Percentiles rank a stretch among this genome's conserved stretches.
phyloP scores from a whole-genome alignment of 164 flowering plant genomes.

The Akebia trifoliata region DNA sequence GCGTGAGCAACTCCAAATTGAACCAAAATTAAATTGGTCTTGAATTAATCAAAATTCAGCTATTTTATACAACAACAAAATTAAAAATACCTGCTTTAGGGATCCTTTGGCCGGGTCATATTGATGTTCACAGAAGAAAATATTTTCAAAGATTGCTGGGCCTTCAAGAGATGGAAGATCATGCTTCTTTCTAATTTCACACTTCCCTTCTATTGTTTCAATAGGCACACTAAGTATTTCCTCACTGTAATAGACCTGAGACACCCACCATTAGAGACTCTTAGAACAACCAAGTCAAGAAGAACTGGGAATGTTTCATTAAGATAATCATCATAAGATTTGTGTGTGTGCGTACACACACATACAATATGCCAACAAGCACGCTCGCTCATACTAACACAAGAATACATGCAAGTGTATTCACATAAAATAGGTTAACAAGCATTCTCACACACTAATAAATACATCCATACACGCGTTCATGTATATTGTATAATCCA shows the following conservation, averaged over 20 bases:
- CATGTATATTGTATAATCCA: neutral
- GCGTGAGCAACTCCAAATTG: too few relatives aligned
- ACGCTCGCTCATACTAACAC: too few relatives aligned
- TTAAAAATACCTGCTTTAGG: slow-evolving; percentile 72
- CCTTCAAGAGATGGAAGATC: slow-evolving; percentile 44
- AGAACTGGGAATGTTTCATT: neutral
- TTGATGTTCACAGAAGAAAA: slow-evolving; percentile 74
- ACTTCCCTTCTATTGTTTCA: slow-evolving; percentile 63
- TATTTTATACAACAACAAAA: too few relatives aligned
- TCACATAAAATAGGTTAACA: too few relatives aligned
- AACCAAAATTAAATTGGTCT: too few relatives aligned
- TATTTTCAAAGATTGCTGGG: slow-evolving; percentile 56
- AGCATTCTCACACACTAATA: too few relatives aligned
- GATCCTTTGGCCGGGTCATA: slow-evolving; percentile 80
- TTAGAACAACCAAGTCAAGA: neutral
- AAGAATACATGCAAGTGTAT: too few relatives aligned
- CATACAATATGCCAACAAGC: too few relatives aligned
- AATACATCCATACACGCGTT: too few relatives aligned
- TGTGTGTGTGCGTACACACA: neutral
- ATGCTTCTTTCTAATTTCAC: slow-evolving; percentile 69
- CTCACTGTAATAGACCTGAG: slow-evolving; percentile 84
- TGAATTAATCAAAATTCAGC: too few relatives aligned
- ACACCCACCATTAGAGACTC: neutral
- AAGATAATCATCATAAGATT: neutral
- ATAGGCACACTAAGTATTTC: slow-evolving; percentile 38